These are phyloP conservation scores for Calonectria montana DNA, from an alignment of 2,329 filamentous ascomycete species.

Conservation along the genomic window DNA sequence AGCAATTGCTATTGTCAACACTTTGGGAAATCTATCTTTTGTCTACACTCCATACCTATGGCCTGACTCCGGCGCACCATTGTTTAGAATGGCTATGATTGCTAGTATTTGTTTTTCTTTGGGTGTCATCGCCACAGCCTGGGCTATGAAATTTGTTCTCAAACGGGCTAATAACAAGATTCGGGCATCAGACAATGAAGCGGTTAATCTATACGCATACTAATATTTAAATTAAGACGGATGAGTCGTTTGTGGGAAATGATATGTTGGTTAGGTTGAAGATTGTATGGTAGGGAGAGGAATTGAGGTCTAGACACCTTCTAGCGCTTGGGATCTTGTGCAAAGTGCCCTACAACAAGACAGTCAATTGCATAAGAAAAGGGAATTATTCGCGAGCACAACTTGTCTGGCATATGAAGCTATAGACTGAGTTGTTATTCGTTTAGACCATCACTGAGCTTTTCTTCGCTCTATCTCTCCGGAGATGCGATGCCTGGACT, in stretches of 20 bases:
- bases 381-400: too few species aligned
- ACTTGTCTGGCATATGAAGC: too few species aligned
- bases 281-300: not conserved
- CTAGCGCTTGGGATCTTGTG: too few species aligned
- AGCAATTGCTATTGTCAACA: slow-evolving; percentile 48
- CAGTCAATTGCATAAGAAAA: too few species aligned
- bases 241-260: too few species aligned
- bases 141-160: slow-evolving; percentile 49
- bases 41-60: slow-evolving; percentile 38
- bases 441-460: not conserved
- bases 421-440: too few species aligned
- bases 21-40: slow-evolving; percentile 30
- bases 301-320: too few species aligned
- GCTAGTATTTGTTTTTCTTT: slow-evolving; percentile 41
- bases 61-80: slow-evolving; percentile 27
- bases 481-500: not conserved
- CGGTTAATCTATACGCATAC: slow-evolving; percentile 46
- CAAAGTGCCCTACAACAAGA: too few species aligned
- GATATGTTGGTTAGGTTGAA: not conserved
- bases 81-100: slow-evolving; percentile 30
- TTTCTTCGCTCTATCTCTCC: not conserved
- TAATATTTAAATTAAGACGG: slow-evolving; percentile 6
- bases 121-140: slow-evolving; percentile 50
- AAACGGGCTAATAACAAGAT: slow-evolving; percentile 50
- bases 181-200: slow-evolving; percentile 32